phyloP scores from a whole-genome alignment of 2,329 filamentous ascomycete species.

The Neurospora sp. region DNA sequence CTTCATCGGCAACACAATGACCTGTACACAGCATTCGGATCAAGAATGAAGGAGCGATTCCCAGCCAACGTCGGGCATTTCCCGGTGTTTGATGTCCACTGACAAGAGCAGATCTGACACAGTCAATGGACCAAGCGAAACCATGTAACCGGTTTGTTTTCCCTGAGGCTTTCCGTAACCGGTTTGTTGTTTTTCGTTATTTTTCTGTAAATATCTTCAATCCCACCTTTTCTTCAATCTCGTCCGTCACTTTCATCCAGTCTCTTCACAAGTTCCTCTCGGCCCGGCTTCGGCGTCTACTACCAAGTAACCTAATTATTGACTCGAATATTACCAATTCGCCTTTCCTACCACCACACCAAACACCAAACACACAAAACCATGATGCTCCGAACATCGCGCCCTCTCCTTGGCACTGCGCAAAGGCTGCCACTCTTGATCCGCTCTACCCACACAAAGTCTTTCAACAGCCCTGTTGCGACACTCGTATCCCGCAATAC shows the following conservation, averaged over 20 bases:
- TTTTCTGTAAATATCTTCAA: too few species aligned
- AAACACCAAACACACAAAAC: background rate
- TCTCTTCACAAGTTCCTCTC: background rate
- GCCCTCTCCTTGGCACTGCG: constrained; percentile 8
- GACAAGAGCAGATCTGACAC: background rate
- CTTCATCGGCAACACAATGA: background rate
- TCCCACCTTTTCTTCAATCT: background rate
- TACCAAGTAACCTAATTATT: background rate
- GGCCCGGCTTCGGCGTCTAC: background rate
- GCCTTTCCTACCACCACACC: background rate
- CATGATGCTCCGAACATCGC: constrained; percentile 13
- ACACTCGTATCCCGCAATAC: background rate
- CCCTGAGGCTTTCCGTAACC: background rate
- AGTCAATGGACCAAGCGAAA: background rate
- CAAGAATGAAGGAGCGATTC: background rate
- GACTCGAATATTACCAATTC: background rate
- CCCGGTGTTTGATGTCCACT: background rate
- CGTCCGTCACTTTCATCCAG: background rate
- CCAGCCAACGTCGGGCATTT: background rate
- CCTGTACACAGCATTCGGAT: background rate
- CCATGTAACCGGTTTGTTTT: background rate
- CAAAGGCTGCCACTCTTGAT: constrained; percentile 2
- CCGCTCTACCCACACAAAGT: background rate
- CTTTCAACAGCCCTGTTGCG: background rate
- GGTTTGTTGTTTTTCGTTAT: background rate